Evolutionary conservation across 371 early-diverging fungal species (phyloP).

Genomic region (Mortierella sp.): DNA sequence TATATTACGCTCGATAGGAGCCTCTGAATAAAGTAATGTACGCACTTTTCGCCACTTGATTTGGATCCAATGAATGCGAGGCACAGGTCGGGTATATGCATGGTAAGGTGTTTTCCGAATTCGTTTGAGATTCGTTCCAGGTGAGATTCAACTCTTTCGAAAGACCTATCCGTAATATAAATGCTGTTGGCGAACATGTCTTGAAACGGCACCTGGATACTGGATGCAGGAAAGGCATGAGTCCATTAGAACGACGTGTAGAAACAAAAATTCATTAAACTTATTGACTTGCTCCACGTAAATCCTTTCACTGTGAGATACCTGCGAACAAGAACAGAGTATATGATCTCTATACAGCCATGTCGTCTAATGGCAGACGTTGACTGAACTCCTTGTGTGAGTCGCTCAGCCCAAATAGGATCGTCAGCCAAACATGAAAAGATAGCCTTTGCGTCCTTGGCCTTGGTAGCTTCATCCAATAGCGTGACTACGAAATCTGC

Average conservation of each 20-base stretch:
- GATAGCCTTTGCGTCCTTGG: conserved; percentile 40
- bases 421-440: conserved; percentile 44
- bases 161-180: conserved; percentile 30
- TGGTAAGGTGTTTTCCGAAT: conserved; percentile 33
- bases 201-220: conserved; percentile 54
- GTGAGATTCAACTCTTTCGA: conserved; percentile 41
- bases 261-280: neutral
- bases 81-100: conserved; percentile 43
- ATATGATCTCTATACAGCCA: conserved; percentile 52
- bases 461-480: conserved; percentile 39
- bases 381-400: conserved; percentile 37
- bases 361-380: conserved; percentile 13
- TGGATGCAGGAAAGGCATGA: neutral
- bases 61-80: conserved; percentile 34
- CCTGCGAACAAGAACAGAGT: conserved; percentile 55
- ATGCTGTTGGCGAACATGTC: conserved; percentile 46
- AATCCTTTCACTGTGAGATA: conserved; percentile 6
- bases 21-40: neutral
- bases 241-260: neutral
- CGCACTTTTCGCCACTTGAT: conserved; percentile 34
- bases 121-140: conserved; percentile 35
- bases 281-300: neutral
- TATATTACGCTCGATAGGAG: neutral
- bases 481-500: conserved; percentile 43
- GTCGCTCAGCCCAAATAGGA: conserved; percentile 51